These are phyloP conservation scores for Calocybe cyanea DNA, from an alignment of 768 basidiomycete genomes.

Conservation along the genomic window DNA sequence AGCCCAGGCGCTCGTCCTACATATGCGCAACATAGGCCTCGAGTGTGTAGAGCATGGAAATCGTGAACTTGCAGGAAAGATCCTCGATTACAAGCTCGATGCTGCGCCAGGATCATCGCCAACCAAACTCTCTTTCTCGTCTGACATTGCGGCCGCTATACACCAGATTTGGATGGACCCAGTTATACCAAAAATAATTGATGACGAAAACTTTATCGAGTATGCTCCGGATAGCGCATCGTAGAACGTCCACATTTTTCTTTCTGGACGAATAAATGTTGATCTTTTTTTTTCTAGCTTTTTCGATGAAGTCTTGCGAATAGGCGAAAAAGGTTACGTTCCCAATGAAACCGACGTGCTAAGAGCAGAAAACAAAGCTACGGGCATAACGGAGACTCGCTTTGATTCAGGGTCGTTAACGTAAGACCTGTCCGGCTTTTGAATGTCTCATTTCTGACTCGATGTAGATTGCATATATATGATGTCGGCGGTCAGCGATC, in stretches of 20 bases:
- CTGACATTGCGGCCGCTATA: constrained; percentile 66
- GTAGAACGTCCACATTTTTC: constrained; percentile 51
- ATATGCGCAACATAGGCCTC: constrained; percentile 74
- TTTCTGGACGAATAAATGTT: not conserved
- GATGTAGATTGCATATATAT: constrained; percentile 56
- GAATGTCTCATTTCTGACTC: constrained; percentile 29
- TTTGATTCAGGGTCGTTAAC: too few relatives aligned
- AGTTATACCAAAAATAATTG: constrained; percentile 51
- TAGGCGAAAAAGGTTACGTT: constrained; percentile 72
- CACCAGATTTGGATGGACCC: constrained; percentile 69
- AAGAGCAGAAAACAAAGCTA: constrained; percentile 79
- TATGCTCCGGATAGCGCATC: constrained; percentile 87
- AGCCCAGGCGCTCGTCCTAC: constrained; percentile 73
- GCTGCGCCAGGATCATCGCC: constrained; percentile 27
- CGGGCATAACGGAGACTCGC: constrained; percentile 86
- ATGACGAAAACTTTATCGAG: constrained; percentile 58
- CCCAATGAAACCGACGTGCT: constrained; percentile 87
- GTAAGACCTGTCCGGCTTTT: constrained; percentile 62
- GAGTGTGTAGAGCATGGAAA: constrained; percentile 62
- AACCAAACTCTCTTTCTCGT: constrained; percentile 42
- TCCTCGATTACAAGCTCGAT: constrained; percentile 56
- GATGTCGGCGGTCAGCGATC: constrained; percentile 80
- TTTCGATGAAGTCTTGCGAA: constrained; percentile 79
- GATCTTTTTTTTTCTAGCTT: constrained; percentile 47
- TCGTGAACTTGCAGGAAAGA: constrained; percentile 54